Conservation (phyloP, 2,329 filamentous ascomycete genomes). For the Penicillium janthinellum region DNA sequence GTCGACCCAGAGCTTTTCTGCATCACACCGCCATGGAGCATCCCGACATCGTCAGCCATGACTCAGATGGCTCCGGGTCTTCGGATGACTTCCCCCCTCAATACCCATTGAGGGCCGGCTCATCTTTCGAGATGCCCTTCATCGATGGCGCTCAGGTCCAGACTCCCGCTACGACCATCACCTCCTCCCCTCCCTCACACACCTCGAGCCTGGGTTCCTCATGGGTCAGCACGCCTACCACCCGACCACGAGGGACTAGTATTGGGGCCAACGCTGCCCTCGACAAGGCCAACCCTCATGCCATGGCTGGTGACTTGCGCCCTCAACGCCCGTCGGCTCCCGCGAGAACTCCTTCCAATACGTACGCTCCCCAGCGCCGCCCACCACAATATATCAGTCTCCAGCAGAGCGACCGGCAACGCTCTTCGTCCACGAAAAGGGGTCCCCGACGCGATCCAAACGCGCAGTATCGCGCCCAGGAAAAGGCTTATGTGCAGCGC, state of each 20-base stretch:
- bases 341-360: constrained; percentile 73
- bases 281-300: constrained; percentile 41
- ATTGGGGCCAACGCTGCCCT: constrained; percentile 45
- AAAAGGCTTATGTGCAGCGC: constrained; percentile 92
- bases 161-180: constrained; percentile 35
- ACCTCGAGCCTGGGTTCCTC: constrained; percentile 30
- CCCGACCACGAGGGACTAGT: constrained; percentile 48
- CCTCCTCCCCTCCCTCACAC: constrained; percentile 37
- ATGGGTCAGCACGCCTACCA: constrained; percentile 40
- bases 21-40: constrained; percentile 45
- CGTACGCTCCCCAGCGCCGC: constrained; percentile 68
- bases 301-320: constrained; percentile 44
- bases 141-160: constrained; percentile 34
- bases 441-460: constrained; percentile 63
- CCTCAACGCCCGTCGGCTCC: constrained; percentile 69
- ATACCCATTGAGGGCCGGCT: constrained; percentile 35
- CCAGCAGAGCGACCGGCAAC: constrained; percentile 53
- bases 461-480: constrained; percentile 77
- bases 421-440: constrained; percentile 60
- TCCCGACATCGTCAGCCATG: constrained; percentile 42
- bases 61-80: constrained; percentile 46
- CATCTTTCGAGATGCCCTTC: constrained; percentile 36
- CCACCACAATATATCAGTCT: constrained; percentile 53
- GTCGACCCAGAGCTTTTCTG: constrained; percentile 8
- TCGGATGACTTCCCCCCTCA: constrained; percentile 44